phyloP scores from a whole-genome alignment of 768 basidiomycete species.

The Roridomyces roridus region DNA sequence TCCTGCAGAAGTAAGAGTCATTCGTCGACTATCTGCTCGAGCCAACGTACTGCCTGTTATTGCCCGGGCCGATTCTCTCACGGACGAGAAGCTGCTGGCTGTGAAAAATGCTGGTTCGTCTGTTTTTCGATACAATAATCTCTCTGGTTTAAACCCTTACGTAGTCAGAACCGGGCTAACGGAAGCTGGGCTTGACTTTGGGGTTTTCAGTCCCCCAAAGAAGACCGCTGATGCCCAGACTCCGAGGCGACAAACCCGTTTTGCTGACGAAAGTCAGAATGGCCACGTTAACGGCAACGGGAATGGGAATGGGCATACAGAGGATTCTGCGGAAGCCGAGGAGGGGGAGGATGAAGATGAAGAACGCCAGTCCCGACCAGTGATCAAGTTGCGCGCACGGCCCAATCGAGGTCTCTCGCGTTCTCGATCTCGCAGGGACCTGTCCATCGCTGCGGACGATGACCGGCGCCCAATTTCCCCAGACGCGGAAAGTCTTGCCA shows the following conservation, averaged over 20 bases:
- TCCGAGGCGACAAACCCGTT: conserved; percentile 43
- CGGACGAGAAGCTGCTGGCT: conserved; percentile 73
- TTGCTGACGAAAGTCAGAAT: conserved; percentile 36
- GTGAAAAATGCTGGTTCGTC: conserved; percentile 67
- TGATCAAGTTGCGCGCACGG: conserved; percentile 75
- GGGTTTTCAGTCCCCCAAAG: conserved; percentile 67
- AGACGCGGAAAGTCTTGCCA: conserved; percentile 74
- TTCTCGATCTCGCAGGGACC: conserved; percentile 76
- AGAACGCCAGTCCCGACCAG: conserved; percentile 69
- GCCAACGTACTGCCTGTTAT: conserved; percentile 85
- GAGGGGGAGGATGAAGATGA: conserved; percentile 53
- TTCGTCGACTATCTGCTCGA: conserved; percentile 74
- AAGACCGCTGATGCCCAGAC: conserved; percentile 29
- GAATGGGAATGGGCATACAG: conserved; percentile 30
- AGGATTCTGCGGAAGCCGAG: conserved; percentile 38
- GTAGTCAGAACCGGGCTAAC: conserved; percentile 68
- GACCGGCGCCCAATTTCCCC: conserved; percentile 62
- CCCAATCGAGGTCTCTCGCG: conserved; percentile 56
- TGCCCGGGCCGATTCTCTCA: conserved; percentile 81
- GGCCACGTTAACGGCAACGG: conserved; percentile 29
- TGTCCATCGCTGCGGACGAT: conserved; percentile 63
- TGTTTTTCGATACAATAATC: background rate
- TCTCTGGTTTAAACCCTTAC: conserved; percentile 14
- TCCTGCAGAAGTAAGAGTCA: conserved; percentile 79
- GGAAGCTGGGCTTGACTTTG: conserved; percentile 75